phyloP scores from a whole-genome alignment of 345 rosid species.

The Geranium brycei region DNA sequence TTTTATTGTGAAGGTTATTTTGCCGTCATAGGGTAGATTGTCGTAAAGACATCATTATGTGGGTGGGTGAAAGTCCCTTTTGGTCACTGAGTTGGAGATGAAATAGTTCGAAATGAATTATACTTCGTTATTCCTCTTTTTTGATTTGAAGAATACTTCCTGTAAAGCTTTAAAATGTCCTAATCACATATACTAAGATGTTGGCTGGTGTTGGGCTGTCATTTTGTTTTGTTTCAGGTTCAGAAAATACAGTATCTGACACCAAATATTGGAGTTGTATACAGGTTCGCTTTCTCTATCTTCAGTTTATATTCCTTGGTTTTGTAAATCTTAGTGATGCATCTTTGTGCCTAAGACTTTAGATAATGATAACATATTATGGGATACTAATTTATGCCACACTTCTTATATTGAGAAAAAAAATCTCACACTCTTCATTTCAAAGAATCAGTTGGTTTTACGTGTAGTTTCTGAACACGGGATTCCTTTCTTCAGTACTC shows the following conservation, averaged over 20 bases:
- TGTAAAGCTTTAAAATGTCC: background rate
- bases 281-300: background rate
- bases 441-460: background rate
- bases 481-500: background rate
- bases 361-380: background rate
- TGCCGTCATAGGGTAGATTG: background rate
- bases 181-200: background rate
- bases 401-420: too few relatives aligned
- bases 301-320: background rate
- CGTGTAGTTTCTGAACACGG: background rate
- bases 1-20: background rate
- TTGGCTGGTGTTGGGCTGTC: background rate
- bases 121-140: background rate
- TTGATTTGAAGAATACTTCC: background rate
- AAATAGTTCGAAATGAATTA: background rate
- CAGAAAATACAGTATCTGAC: background rate
- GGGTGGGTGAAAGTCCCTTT: background rate
- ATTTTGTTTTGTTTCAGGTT: background rate
- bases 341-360: background rate
- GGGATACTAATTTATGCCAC: too few relatives aligned
- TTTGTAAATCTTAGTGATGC: background rate
- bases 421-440: too few relatives aligned
- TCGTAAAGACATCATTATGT: background rate
- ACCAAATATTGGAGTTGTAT: background rate
- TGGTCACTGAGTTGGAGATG: background rate